Conservation (phyloP, 2,329 filamentous ascomycete species). For the Emericellopsis atlantica region DNA sequence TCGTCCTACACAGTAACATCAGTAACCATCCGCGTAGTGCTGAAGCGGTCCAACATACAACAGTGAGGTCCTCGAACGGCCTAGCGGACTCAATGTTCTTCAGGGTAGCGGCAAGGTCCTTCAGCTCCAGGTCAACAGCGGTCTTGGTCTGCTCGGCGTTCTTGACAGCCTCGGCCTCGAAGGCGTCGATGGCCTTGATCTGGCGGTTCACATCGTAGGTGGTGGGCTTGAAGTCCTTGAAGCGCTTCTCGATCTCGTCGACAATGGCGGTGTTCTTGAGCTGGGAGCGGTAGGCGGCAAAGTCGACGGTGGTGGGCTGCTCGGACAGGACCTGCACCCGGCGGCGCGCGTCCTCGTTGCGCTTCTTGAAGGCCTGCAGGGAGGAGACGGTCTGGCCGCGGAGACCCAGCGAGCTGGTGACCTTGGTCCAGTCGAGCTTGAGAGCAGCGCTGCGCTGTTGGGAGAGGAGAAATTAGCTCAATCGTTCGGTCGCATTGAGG, state of each 20-base stretch:
- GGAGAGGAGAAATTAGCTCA: constrained; percentile 41
- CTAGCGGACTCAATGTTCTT: constrained; percentile 95
- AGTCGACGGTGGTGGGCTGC: constrained; percentile 80
- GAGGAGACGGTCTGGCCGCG: constrained; percentile 86
- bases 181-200: constrained; percentile 95
- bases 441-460: constrained; percentile 87
- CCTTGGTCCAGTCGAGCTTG: constrained; percentile 98
- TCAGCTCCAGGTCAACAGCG: constrained; percentile 88
- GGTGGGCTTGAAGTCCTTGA: constrained; percentile 79
- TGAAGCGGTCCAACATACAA: constrained; percentile 55
- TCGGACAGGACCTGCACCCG: constrained; percentile 77
- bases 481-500: constrained; percentile 2
- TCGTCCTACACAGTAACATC: constrained; percentile 56
- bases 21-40: neutral
- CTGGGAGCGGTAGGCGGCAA: constrained; percentile 77
- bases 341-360: constrained; percentile 96
- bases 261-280: constrained; percentile 95
- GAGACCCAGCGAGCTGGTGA: constrained; percentile 88
- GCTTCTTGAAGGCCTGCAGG: constrained; percentile 97
- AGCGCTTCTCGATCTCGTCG: constrained; percentile 95
- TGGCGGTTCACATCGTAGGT: constrained; percentile 90
- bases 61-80: constrained; percentile 93
- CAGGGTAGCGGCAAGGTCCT: constrained; percentile 86
- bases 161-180: constrained; percentile 93
- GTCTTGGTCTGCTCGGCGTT: constrained; percentile 95